Evolutionary conservation across 441 rosid genomes (phyloP).

Genomic region (Omphalea diandra): DNA sequence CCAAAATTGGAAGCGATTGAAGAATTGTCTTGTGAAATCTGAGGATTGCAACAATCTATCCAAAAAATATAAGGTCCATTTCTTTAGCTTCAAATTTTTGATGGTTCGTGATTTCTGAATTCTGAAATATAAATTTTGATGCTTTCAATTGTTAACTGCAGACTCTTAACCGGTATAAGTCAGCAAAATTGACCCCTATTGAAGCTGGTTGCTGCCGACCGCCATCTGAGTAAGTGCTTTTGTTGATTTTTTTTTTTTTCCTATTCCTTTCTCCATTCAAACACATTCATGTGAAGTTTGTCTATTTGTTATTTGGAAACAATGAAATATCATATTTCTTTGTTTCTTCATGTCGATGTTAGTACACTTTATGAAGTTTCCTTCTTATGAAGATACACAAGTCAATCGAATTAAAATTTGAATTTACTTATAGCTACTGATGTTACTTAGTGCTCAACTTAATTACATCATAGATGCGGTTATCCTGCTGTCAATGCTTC

Average conservation of each 20-base stretch:
- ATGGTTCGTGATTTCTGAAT: constrained; percentile 7
- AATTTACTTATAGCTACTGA: background rate
- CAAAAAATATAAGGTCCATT: constrained; percentile 64
- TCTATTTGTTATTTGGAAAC: background rate
- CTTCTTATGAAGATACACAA: background rate
- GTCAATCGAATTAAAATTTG: background rate
- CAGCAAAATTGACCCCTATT: constrained; percentile 69
- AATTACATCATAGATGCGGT: constrained; percentile 62
- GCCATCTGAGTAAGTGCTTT: constrained; percentile 69
- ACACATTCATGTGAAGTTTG: background rate
- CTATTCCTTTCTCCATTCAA: background rate
- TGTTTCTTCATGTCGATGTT: background rate
- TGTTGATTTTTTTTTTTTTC: background rate
- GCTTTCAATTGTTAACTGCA: constrained; percentile 32
- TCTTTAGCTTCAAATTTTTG: constrained; percentile 5
- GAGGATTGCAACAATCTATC: constrained; percentile 67
- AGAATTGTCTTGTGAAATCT: constrained; percentile 91
- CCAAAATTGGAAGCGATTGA: constrained; percentile 62
- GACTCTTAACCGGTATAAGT: constrained; percentile 65
- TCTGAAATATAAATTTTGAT: constrained; percentile 19
- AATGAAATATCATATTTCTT: background rate
- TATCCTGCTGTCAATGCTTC: constrained; percentile 76
- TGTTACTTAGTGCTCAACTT: constrained; percentile 11
- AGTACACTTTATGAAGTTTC: background rate
- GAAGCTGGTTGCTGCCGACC: constrained; percentile 97